Evolutionary conservation across 352 stramenopile genomes (phyloP).

Genomic region (Globisporangium mamillatum): DNA sequence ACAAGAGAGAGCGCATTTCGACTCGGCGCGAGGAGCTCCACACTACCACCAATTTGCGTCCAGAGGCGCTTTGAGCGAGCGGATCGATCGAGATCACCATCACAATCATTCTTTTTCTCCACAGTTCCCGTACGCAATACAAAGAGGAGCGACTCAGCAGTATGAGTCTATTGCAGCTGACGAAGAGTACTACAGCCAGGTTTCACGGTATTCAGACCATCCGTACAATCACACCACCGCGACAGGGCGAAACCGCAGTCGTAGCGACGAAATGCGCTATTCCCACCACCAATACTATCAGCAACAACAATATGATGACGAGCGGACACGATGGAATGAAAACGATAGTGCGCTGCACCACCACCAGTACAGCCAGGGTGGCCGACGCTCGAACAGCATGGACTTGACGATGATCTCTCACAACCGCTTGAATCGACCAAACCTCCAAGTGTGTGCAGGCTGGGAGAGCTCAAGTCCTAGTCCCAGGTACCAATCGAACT

Average conservation of each 20-base stretch:
- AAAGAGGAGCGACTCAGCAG: not conserved
- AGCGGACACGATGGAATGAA: slow-evolving; percentile 1
- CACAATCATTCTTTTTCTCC: not conserved
- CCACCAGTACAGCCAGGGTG: not conserved
- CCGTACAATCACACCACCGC: not conserved
- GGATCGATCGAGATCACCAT: slow-evolving; percentile 27
- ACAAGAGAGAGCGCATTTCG: slow-evolving; percentile 17
- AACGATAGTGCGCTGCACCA: not conserved
- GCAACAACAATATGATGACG: not conserved
- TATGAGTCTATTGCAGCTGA: not conserved
- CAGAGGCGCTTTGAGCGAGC: slow-evolving; percentile 34
- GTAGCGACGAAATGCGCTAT: slow-evolving; percentile 14
- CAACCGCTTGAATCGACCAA: not conserved
- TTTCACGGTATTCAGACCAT: not conserved
- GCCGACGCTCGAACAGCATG: slow-evolving; percentile 6
- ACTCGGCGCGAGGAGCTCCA: slow-evolving; percentile 33
- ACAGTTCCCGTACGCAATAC: slow-evolving; percentile 6
- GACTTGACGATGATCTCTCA: not conserved
- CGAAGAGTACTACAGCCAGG: not conserved
- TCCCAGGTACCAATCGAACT: not conserved
- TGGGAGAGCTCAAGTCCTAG: slow-evolving; percentile 1
- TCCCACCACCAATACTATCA: not conserved
- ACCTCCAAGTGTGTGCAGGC: not conserved
- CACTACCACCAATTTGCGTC: not conserved
- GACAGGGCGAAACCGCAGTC: slow-evolving; percentile 6